Base-by-base conservation (phyloP, 208 protist species). In the Balamuthia mandrillaris region DNA sequence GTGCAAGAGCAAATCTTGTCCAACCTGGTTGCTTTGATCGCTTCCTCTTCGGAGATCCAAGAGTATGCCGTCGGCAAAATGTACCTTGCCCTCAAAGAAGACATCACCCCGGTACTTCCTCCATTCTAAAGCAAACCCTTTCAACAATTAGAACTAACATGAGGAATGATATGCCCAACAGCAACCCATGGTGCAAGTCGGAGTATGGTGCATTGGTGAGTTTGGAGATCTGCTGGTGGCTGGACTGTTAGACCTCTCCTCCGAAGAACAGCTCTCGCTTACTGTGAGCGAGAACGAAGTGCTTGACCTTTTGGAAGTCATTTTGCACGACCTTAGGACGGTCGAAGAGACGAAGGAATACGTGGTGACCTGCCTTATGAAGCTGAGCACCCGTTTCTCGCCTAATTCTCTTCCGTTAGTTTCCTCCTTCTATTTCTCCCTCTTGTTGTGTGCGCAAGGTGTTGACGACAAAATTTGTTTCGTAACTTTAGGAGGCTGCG, bases 161-260 rank as follows among this genome's bases (percentile, higher is more conserved):
- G n/a, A n/a, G n/a, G n/a, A 49, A 27, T 86, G 42, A 35, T 86
- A 18, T 84, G 10, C 21, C 45, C 86, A 92, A 5, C 93, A 96
- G 72, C 91, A 95, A 49, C 90, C 96, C 2, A 95, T 98, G 75
- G 88, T 98, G 29, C 88, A 98, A 68, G 94, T 95, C 18, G 93
- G 92, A 4, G 85, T 98, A 29, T 99, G 97, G 96, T 95, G 90
- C 87, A 93, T 99, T 56, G 98, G 98, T 68, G 98, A 99, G 92
- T 99, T 96, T 88, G 93, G 95, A 7, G 95, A 98, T 70, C 45
- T 96, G 14, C 92, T 99, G 1, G 84, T 95, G 3, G 33, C 65
- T 0, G 88, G 82, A 27, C n/a, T n/a, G n/a, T n/a, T n/a, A n/a
- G 86, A 77, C 29, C 78, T 77, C 33, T 56, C 84, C 47, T 78